A percentile compares a stretch with the other conserved stretches of the same genome.
Conservation (phyloP, 139 green algal genomes). For the Chlamydomonas applanata region DNA sequence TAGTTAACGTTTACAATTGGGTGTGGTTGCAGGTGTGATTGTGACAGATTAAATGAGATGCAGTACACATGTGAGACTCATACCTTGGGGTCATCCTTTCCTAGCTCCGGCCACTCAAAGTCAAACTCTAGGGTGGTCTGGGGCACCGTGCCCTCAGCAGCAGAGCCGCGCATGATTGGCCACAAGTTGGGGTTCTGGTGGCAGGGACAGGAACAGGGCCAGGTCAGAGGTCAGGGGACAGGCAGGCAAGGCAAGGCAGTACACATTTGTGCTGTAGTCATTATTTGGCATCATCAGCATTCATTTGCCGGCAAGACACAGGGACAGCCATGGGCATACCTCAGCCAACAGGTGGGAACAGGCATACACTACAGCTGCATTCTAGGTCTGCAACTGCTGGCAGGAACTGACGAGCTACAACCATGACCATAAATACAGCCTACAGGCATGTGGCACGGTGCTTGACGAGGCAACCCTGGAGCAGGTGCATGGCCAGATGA, state of each 20-base stretch:
- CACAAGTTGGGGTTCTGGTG: constrained; percentile 43
- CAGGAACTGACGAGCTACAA: neutral
- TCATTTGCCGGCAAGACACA: neutral
- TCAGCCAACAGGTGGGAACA: neutral
- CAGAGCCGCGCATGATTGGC: constrained; percentile 46
- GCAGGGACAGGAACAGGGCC: neutral
- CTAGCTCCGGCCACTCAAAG: constrained; percentile 44
- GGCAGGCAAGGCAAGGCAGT: too few relatives aligned
- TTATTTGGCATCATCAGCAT: too few relatives aligned
- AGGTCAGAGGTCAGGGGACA: too few relatives aligned
- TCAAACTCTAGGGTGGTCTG: constrained; percentile 51
- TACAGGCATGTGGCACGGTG: neutral
- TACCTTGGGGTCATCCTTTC: neutral
- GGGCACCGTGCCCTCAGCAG: constrained; percentile 34
- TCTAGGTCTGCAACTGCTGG: neutral
- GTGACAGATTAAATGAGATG: neutral
- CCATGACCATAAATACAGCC: too few relatives aligned
- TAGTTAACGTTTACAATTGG: neutral
- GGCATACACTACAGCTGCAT: too few relatives aligned
- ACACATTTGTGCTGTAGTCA: too few relatives aligned
- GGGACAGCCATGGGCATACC: neutral
- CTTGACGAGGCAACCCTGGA: neutral
- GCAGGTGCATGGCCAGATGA: neutral
- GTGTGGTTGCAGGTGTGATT: neutral
- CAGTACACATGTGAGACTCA: too few relatives aligned